phyloP scores from a whole-genome alignment of 345 rosid species.

The Abelmoschus esculentus region DNA sequence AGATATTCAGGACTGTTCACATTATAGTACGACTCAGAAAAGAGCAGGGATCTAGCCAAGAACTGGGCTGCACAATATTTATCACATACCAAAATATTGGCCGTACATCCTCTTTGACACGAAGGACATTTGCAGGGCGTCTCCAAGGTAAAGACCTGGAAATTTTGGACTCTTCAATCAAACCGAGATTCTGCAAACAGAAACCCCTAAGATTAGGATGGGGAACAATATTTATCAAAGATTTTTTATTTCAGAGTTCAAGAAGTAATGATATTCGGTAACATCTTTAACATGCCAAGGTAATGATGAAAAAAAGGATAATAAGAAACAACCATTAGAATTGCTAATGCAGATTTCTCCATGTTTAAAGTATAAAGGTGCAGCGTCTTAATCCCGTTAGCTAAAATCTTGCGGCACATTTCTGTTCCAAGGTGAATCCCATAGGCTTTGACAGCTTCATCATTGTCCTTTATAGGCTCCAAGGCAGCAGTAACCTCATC shows the following conservation, averaged over 20 bases:
- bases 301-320: not conserved
- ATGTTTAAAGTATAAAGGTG: conserved; percentile 91
- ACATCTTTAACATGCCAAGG: too few species aligned
- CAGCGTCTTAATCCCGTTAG: conserved; percentile 76
- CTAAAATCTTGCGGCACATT: conserved; percentile 91
- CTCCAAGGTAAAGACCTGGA: conserved; percentile 86
- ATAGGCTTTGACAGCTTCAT: conserved; percentile 86
- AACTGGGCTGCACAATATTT: not conserved
- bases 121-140: conserved; percentile 82
- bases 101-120: conserved; percentile 91
- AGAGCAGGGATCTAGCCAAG: not conserved
- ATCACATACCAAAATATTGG: conserved; percentile 87
- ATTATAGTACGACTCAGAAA: not conserved
- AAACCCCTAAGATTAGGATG: conserved; percentile 22
- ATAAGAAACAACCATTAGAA: conserved; percentile 50
- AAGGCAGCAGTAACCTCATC: conserved; percentile 77
- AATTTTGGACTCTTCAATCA: conserved; percentile 86
- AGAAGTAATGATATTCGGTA: too few species aligned
- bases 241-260: too few species aligned
- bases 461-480: conserved; percentile 95
- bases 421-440: conserved; percentile 95
- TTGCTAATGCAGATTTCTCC: conserved; percentile 92
- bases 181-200: conserved; percentile 71
- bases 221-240: not conserved
- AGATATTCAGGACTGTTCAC: conserved; percentile 10